These are phyloP conservation scores for Phytopythium ostracodes DNA, from an alignment of 352 stramenopile genomes.

Conservation along the genomic window DNA sequence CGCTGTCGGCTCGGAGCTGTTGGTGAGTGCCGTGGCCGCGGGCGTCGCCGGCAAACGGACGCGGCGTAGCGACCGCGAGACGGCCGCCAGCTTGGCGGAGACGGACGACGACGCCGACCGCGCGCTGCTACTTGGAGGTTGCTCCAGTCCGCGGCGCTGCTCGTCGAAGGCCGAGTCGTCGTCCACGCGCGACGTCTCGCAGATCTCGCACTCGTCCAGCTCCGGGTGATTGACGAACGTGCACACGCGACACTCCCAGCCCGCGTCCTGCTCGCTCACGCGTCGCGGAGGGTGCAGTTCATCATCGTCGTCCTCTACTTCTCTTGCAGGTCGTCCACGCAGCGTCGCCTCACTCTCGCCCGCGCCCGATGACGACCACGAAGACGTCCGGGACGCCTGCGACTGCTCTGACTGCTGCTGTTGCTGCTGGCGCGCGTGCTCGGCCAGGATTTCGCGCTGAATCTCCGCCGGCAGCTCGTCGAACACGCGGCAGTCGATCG, in stretches of 20 bases:
- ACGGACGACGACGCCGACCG: constrained; percentile 9
- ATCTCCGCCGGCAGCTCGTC: constrained; percentile 49
- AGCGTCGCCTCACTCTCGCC: constrained; percentile 1
- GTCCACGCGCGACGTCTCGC: constrained; percentile 37
- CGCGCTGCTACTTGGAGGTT: constrained; percentile 4
- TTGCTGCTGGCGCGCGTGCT: neutral
- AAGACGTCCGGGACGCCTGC: neutral
- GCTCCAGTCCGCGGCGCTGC: constrained; percentile 21
- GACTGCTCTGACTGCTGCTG: neutral
- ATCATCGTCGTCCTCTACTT: constrained; percentile 2
- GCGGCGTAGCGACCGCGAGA: constrained; percentile 38
- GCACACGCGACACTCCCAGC: constrained; percentile 70
- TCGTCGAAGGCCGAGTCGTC: constrained; percentile 14
- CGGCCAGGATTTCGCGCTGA: constrained; percentile 39
- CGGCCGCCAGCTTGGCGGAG: constrained; percentile 14
- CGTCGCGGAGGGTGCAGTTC: constrained; percentile 1
- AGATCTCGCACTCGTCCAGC: constrained; percentile 68
- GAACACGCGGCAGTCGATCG: constrained; percentile 49
- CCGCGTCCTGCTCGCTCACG: neutral
- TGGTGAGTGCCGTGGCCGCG: constrained; percentile 38
- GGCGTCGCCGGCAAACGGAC: constrained; percentile 43
- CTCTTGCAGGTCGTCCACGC: neutral
- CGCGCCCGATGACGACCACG: neutral
- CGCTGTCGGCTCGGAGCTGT: constrained; percentile 53
- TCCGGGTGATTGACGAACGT: constrained; percentile 79